Evolutionary conservation across 2,329 filamentous ascomycete species (phyloP), one percentile per base, ranked within the genome.

Genomic region (Trichoderma harzianum): DNA sequence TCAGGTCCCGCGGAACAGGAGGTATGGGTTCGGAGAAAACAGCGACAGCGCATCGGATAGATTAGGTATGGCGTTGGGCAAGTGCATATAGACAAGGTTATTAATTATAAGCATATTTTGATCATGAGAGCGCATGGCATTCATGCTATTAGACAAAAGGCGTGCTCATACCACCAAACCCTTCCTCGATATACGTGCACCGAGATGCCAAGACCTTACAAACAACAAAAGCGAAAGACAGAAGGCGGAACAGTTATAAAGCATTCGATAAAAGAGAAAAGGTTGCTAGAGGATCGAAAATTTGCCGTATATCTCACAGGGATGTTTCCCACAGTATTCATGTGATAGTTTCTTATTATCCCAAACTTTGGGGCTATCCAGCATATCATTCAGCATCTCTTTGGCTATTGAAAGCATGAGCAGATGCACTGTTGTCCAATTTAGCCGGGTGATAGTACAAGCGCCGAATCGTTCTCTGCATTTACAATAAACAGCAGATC

Each of bases 1-100:
- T 58, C 36, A 5, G 67, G 72, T 2, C 12, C 1, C 0, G 1
- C 3, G 0, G 79, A 81, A 0, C 78, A 78, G 39, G 82, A 84
- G 34, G 82, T 85, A 0, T 85, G 83, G 83, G 82, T 85, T 4
- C 79, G 83, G 62, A 80, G 82, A 71, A 85, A 83, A 74, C 83
- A 80, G 55, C 47, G 83, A 74, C 83, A 80, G 55, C 58, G 47
- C 28, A 26, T 57, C 8, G 36, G 43, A 26, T 72, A 70, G 69
- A 62, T 14, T 16, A 16, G 26, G 5, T 34, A n/a, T 34, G 18
- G n/a, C 14, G 34, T 30, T 21, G 7, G 24, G n/a, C 51, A 21
- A 6, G 14, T 39, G 18, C 30, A 36, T n/a, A 28, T 30, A 28
- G 34, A n/a, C 18, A 14, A 24, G 21, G 21, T 21, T 6, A 28